Percentiles rank a stretch among this genome's conserved stretches.
Evolutionary conservation across 2,329 filamentous ascomycete species (phyloP).

Genomic region (Arthroderma sp.): DNA sequence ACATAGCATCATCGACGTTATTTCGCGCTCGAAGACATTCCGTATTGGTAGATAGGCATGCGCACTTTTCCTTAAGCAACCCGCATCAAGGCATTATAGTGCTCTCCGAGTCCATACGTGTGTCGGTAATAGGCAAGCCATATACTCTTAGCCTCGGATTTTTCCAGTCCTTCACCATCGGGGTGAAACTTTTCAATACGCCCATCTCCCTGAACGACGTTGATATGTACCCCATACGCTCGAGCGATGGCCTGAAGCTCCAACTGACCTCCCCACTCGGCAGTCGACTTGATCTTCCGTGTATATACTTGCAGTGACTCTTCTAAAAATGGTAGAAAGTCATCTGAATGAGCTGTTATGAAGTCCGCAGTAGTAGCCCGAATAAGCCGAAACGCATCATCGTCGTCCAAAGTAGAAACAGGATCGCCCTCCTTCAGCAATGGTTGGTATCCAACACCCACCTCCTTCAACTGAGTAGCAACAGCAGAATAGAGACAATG

Average conservation of each 20-base stretch:
- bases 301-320: conserved; percentile 64
- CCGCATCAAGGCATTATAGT: conserved; percentile 78
- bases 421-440: conserved; percentile 21
- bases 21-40: not conserved
- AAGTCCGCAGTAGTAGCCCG: conserved; percentile 61
- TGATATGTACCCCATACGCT: conserved; percentile 66
- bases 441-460: conserved; percentile 24
- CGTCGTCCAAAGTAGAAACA: conserved; percentile 12
- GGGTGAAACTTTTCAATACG: conserved; percentile 61
- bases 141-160: conserved; percentile 39
- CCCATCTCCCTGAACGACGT: conserved; percentile 71
- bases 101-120: conserved; percentile 86
- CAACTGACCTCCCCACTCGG: conserved; percentile 90
- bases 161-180: conserved; percentile 19
- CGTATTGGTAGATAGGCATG: not conserved
- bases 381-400: conserved; percentile 51
- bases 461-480: conserved; percentile 61
- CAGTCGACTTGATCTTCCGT: conserved; percentile 66
- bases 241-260: conserved; percentile 76
- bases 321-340: conserved; percentile 79
- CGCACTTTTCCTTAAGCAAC: not conserved
- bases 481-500: conserved; percentile 91
- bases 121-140: conserved; percentile 95
- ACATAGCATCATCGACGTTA: not conserved
- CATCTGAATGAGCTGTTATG: conserved; percentile 59